Evolutionary conservation across 192 early-diverging fungal genomes (phyloP), one percentile per base, ranked within the genome.

Genomic region (Coemansia sp.): DNA sequence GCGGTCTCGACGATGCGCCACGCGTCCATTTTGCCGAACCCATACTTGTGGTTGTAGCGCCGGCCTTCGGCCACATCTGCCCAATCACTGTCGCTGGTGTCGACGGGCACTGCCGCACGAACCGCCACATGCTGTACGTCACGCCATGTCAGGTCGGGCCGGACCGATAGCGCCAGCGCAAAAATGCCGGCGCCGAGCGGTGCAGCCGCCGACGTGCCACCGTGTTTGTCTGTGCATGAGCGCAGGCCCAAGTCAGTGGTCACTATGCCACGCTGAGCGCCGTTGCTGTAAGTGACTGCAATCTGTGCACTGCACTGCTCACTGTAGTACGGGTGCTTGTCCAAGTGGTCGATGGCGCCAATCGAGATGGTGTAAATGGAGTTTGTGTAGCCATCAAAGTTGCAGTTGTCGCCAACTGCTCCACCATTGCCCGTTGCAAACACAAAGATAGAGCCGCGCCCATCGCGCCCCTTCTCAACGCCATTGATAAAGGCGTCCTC

Each of bases 341-440:
- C 88, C 0, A 74, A 48, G 35, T 88, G 85, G 63, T 92, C 87
- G 37, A 98, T 82, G 22, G 95, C 92, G 5, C 91, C 90, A 10
- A 98, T 90, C 3, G 93, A 94, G 59, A 98, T 88, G 1, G 95
- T 97, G 72, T 93, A 98, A 14, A 95, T 91, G 62, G 88, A 91
- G 80, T 98, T 98, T 22, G 94, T 93, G 77, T 96, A 96, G 11
- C 94, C 94, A 65, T 98, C 94, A 82, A 87, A 93, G 73, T 98
- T 98, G 80, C 95, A 98, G 74, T 98, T 95, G 58, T 98, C 95
- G 37, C 83, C 81, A 2, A 48, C 63, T 0, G 75, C 68, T 0
- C 90, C 94, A 21, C 95, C 95, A 56, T 98, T 97, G 32, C 95
- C 95, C 2, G 90, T 87, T 0, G 93, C 95, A 83, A 98, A 98